Evolutionary conservation across 2,329 filamentous ascomycete species (phyloP).

Genomic region (Ascochyta lentis): DNA sequence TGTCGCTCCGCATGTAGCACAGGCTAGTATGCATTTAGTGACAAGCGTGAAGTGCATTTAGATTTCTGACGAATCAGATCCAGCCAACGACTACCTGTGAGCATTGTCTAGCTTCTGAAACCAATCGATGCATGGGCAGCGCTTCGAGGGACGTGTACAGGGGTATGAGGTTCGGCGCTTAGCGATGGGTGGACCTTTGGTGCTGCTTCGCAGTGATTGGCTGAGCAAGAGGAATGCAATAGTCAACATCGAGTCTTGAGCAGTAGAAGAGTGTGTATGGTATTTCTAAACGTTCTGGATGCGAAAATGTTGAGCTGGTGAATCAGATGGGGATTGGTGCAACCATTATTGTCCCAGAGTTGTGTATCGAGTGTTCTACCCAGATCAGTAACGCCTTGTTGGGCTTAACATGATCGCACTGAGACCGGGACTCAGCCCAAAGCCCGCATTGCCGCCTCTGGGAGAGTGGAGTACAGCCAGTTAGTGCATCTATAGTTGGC

Average conservation of each 20-base stretch:
- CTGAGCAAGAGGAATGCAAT: not conserved
- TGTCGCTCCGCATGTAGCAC: slow-evolving; percentile 11
- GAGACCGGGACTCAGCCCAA: not conserved
- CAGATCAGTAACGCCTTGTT: slow-evolving; percentile 2
- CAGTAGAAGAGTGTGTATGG: not conserved
- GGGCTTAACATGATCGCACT: too few relatives aligned
- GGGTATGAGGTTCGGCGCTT: slow-evolving; percentile 12
- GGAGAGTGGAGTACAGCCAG: not conserved
- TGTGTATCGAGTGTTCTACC: slow-evolving; percentile 1
- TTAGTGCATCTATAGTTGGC: slow-evolving; percentile 40
- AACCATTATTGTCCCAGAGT: not conserved
- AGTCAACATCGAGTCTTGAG: not conserved
- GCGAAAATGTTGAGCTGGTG: too few relatives aligned
- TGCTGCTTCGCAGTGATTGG: slow-evolving; percentile 7
- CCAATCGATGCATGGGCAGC: slow-evolving; percentile 14
- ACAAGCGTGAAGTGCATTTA: not conserved
- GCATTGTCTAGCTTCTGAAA: slow-evolving; percentile 6
- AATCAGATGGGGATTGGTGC: too few relatives aligned
- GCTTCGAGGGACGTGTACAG: slow-evolving; percentile 12
- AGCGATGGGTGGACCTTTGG: slow-evolving; percentile 2
- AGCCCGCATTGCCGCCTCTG: slow-evolving; percentile 4
- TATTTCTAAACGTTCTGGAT: too few relatives aligned
- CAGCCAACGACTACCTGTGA: not conserved
- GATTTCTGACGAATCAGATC: not conserved
- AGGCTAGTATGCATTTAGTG: not conserved